Evolutionary conservation across 1,139 yeast species (phyloP).

Genomic region (Pneumocystis canis): DNA sequence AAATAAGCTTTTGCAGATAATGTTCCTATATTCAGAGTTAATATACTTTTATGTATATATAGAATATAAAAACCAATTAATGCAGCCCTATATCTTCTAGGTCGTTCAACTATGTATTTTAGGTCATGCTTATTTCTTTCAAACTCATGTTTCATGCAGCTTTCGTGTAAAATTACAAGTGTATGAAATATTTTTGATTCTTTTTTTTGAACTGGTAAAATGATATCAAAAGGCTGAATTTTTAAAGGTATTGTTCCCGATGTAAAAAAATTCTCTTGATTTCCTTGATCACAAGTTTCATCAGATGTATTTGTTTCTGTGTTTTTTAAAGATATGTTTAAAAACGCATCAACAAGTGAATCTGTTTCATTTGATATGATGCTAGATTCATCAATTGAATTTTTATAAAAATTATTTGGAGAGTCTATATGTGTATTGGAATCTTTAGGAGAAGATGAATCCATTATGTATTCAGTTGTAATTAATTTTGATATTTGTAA

Average conservation of each 20-base stretch:
- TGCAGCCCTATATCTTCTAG: conserved; percentile 63
- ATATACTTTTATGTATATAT: conserved; percentile 46
- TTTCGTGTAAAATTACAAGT: background rate
- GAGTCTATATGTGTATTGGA: background rate
- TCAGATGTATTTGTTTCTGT: background rate
- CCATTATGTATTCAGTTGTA: too few relatives aligned
- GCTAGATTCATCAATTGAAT: background rate
- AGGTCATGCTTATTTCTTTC: conserved; percentile 29
- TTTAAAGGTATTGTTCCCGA: background rate
- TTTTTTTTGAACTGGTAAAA: background rate
- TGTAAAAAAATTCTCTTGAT: background rate
- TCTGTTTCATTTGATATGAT: background rate
- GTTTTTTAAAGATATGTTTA: background rate
- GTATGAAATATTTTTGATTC: background rate
- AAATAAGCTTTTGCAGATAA: conserved; percentile 33
- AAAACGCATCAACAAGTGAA: background rate
- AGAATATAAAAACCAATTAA: conserved; percentile 65
- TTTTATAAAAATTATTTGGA: background rate
- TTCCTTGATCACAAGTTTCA: background rate
- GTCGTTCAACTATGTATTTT: conserved; percentile 67
- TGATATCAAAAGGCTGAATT: background rate
- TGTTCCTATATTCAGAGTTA: conserved; percentile 40
- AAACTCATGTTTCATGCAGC: background rate
- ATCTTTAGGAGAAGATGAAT: background rate
- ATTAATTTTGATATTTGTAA: too few relatives aligned